Evolutionary conservation across 495 filamentous ascomycete genomes (phyloP).

Genomic region (Oidiodendron maius): DNA sequence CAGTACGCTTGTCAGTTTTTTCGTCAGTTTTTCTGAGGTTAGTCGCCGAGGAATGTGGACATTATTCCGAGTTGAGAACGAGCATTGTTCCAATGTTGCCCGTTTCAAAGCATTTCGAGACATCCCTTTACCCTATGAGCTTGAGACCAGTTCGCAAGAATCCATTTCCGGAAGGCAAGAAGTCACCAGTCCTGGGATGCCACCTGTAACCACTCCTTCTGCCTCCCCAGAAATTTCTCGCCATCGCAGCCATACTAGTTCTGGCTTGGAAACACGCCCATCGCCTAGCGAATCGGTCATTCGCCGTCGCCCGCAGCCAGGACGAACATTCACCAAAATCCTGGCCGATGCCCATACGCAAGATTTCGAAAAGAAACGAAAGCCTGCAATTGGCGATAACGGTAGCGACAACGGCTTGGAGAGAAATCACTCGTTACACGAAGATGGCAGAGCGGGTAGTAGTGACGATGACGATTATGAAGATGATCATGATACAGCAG

Average conservation of each 20-base stretch:
- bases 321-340: slow-evolving; percentile 43
- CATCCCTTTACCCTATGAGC: slow-evolving; percentile 69
- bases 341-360: slow-evolving; percentile 74
- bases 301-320: slow-evolving; percentile 17
- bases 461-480: slow-evolving; percentile 13
- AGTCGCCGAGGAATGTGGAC: slow-evolving; percentile 81
- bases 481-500: no score
- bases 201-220: neutral
- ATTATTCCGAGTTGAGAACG: slow-evolving; percentile 92
- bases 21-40: slow-evolving; percentile 71
- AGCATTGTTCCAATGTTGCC: slow-evolving; percentile 84
- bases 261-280: slow-evolving; percentile 5
- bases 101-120: slow-evolving; percentile 79
- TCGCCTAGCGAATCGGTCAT: neutral
- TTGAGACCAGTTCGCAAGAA: slow-evolving; percentile 27
- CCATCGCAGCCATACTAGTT: slow-evolving; percentile 4
- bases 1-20: slow-evolving; percentile 68
- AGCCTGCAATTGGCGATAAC: slow-evolving; percentile 27
- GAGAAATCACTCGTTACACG: slow-evolving; percentile 4
- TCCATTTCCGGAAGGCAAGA: neutral
- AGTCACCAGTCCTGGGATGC: slow-evolving; percentile 4
- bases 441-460: slow-evolving; percentile 1
- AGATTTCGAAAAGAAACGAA: slow-evolving; percentile 75
- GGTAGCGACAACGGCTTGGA: slow-evolving; percentile 3
- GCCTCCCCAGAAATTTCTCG: slow-evolving; percentile 5